Evolutionary conservation across 1,139 yeast genomes (phyloP), one percentile per base, ranked within the genome.

Genomic region (Saccharomyces hybrid): DNA sequence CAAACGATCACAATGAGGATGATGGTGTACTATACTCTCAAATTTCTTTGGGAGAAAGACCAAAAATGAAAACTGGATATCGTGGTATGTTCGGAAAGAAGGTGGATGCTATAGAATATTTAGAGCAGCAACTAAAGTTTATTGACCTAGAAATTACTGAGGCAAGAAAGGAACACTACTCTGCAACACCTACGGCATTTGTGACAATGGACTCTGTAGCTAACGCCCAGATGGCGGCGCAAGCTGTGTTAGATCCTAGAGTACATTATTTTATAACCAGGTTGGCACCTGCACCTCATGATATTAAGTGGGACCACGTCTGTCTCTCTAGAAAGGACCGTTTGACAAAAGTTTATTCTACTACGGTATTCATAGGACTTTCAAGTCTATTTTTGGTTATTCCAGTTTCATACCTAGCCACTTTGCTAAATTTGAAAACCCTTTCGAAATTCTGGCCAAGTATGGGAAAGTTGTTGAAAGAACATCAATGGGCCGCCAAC

Each of bases 181-280:
- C 90, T 0, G 84, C 90, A 29, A 77, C 87, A 0, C 83, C 88
- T 8, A 80, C 88, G 8, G 93, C 93, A 0, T 86, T 86, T 64
- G 80, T 86, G 5, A 86, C 93, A 0, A 85, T 86, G 93, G 89
- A 85, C 59, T 82, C 89, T 0, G 93, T 85, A 0, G 93, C 93
- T 0, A 82, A 87, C 49, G 93, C 93, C 0, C 95, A 86, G 69
- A 85, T 85, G 88, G 87, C 88, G 2, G 93, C 93, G 0, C 95
- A 86, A 64, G 86, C 93, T 0, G 87, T 86, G 0, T 69, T 86
- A 53, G 93, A 86, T 64, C 93, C 93, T 5, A 75, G 88, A 56
- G 90, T 84, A 8, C 83, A 85, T 64, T 84, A 82, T 61, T 73
- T 86, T 54, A 83, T 85, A 57, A 85, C 88, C 0, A 75, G 80